Evolutionary conservation across 139 green algal species (phyloP), one percentile per base, ranked within the genome.

Genomic region (Microglena sp.): DNA sequence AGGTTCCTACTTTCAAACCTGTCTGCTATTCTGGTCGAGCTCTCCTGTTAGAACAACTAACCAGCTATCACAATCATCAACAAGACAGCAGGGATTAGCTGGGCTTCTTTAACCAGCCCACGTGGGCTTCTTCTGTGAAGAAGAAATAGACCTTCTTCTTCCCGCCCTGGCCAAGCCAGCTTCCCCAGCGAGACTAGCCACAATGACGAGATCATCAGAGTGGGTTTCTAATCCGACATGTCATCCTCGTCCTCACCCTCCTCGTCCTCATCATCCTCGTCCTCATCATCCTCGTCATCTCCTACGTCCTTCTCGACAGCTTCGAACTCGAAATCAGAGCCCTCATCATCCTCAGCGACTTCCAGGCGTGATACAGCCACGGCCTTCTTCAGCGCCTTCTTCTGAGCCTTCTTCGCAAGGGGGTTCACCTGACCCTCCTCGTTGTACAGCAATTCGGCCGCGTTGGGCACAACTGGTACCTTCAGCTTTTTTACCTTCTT

Each of bases 371-470:
- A 46, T 40, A 7, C 30, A 30, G 32, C 57, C 30, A 54, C 32
- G 27, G 35, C 44, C 56, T 70, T 55, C 46, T 84, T 82, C 57
- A 87, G 87, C 64, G 57, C 65, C 67, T 90, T 91, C 3, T 50
- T 35, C 22, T 82, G 62, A 6, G 78, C 70, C 18, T 74, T 72
- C 3, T 80, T 86, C 1, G 66, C 69, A 22, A 87, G 77, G 1
- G 89, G 89, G 70, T 96, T 94, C 75, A 84, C 86, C 72, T 95
- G 87, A 24, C 89, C 89, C 2, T 81, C 72, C 50, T 90, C 80
- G 28, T 18, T 46, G 59, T 93, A 96, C 53, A 96, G 77, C 55
- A 74, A 40, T 15, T 68, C 69, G 15, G 40, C 40, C 15, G 40
- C 18, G 15, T 24, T 18, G 40, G 40, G 15, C 15, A 11, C 40